Conservation (phyloP, 345 rosid species). For the Eutrema heterophyllum region DNA sequence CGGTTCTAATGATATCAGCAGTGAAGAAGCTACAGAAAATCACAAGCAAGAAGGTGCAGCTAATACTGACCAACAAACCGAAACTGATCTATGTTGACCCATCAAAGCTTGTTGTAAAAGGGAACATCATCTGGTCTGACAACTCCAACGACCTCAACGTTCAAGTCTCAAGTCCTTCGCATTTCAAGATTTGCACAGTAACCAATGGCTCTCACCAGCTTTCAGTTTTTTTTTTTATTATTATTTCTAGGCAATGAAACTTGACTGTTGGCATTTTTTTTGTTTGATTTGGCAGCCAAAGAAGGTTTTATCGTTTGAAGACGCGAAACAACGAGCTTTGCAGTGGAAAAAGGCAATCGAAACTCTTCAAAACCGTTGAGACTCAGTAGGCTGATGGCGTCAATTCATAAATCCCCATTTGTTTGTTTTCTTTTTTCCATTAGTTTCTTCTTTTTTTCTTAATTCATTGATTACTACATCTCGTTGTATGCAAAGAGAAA, state of each 20-base stretch:
- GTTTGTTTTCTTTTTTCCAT: neutral
- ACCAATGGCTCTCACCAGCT: neutral
- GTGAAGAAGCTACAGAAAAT: conserved; percentile 89
- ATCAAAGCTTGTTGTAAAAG: conserved; percentile 71
- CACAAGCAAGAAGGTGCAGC: conserved; percentile 96
- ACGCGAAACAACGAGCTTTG: conserved; percentile 76
- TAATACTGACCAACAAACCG: conserved; percentile 91
- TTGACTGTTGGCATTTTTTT: neutral
- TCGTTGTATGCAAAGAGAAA: conserved; percentile 4
- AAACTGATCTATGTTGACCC: conserved; percentile 87
- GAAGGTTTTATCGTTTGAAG: conserved; percentile 87
- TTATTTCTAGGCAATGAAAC: neutral
- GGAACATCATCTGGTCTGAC: conserved; percentile 86
- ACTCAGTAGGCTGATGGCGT: conserved; percentile 9
- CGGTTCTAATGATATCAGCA: conserved; percentile 90
- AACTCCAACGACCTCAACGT: conserved; percentile 77
- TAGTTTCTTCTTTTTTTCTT: neutral
- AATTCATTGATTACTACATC: neutral
- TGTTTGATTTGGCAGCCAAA: conserved; percentile 57
- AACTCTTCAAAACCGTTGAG: conserved; percentile 68
- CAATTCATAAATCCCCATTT: neutral
- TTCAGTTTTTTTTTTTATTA: neutral
- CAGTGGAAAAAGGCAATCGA: conserved; percentile 98
- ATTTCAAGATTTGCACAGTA: conserved; percentile 94
- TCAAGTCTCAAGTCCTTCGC: conserved; percentile 73